Evolutionary conservation across 208 protist genomes (phyloP), one percentile per base, ranked within the genome.

Genomic region (Trypanosoma platydactyli): DNA sequence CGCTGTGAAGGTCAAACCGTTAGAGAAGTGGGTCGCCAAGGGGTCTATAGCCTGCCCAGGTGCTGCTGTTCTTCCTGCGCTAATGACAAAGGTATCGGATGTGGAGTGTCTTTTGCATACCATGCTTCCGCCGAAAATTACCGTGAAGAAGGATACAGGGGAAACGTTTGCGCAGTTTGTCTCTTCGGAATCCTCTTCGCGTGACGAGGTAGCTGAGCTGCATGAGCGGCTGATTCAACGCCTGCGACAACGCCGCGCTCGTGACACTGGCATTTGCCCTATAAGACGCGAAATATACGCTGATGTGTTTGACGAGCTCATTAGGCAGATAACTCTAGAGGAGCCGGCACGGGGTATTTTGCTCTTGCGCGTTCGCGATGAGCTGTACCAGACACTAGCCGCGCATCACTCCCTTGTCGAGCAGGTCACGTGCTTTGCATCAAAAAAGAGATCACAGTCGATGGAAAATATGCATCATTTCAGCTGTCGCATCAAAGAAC

Each of bases 301-400:
- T 13, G 97, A 99, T 67, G 77, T 92, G n/a, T 99, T 99, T 76
- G 97, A 94, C 72, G 88, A 92, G 73, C 67, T 99, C 13, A 98
- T 99, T 61, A 94, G 98, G 5, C 92, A 99, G 75, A 82, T 99
- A 16, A 99, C 98, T 12, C 73, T 99, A n/a, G 97, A 98, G 63
- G 98, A 98, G 66, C 92, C 96, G 5, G 97, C 98, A 68, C 79
- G 98, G 3, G 98, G 98, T 15, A 77, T 99, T 46, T 80, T 99
- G 67, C 79, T 99, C 29, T 82, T 98, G 33, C 89, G 97, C 12
- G 81, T 99, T 49, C 74, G 97, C 0, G 98, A 99, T 52, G 98
- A 99, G 72, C 62, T 98, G 29, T 66, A 82, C 51, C 71, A 81
- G 56, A 69, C 64, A 12, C 55, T 92, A 41, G 66, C 58, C 6